Base-by-base conservation (phyloP, 805 yeast species). In the Suhomyces prunicola region DNA sequence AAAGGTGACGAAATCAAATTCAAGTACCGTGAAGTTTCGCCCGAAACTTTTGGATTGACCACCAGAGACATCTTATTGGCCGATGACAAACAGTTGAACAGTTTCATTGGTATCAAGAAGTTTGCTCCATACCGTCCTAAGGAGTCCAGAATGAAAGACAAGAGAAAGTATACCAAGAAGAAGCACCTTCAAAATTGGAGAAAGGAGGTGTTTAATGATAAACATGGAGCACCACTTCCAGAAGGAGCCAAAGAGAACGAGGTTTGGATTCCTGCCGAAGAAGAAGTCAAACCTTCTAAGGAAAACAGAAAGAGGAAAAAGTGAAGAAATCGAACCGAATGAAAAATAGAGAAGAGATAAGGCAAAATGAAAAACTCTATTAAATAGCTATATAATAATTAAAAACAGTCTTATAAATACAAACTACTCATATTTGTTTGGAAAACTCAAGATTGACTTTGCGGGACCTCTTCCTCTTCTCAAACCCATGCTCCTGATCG, bases 1-100 rank as follows among this genome's bases (percentile, higher is more conserved):
- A 69, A 75, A 7, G 78, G 68, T 5, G 77, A 75, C 2, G 79
- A 79, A 13, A 61, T 83, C 40, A 80, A 76, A 51, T 93, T 94
- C 79, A 85, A 84, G 61, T 94, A 94, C 67, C 82, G 97, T 62
- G 96, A 91, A 61, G 98, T 94, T 4, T 91, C 97, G 1, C 97
- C 99, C 7, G 98, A 94, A 63, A 74, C 91, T 8, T 94, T 82
- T 72, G 98, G 98, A 10, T 77, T 94, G 47, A 78, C 88, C 0
- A 81, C 94, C 0, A 79, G 94, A 57, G 99, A 94, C 62, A 94
- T 94, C 47, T 76, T 94, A 50, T 73, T 90, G 54, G 99, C 99
- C 12, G 93, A 89, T 64, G 99, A 94, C 67, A 78, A 80, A 55
- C 88, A 87, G 47, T 77, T 94, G 69, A 94, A 94, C 70, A 87